Percentiles rank a stretch among this genome's conserved stretches.
phyloP scores from a whole-genome alignment of 73 alveolate genomes.

The Tetrahymena thermophila region DNA sequence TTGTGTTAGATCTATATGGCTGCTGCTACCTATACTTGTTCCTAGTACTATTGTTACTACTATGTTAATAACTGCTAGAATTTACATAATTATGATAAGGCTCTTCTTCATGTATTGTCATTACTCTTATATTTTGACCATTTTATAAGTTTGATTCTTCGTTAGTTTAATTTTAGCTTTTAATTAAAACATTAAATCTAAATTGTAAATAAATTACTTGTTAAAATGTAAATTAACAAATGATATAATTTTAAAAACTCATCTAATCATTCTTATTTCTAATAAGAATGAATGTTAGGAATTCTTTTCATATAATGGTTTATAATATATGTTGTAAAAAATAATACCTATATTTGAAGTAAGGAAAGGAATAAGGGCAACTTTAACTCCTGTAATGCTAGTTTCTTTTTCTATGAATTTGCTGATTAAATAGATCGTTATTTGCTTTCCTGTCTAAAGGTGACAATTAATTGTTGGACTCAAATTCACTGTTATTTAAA shows the following conservation, averaged over 20 bases:
- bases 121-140: not conserved
- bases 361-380: not conserved
- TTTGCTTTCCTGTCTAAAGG: not conserved
- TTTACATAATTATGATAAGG: not conserved
- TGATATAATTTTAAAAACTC: not conserved
- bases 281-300: too few relatives aligned
- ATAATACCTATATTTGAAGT: not conserved
- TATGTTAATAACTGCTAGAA: not conserved
- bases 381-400: not conserved
- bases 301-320: too few relatives aligned
- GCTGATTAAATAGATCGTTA: not conserved
- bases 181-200: not conserved
- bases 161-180: not conserved
- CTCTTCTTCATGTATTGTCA: not conserved
- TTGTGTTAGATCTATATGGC: not conserved
- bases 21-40: not conserved
- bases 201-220: not conserved
- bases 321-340: too few relatives aligned
- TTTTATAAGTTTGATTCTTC: not conserved
- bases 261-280: too few relatives aligned
- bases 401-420: not conserved
- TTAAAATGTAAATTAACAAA: not conserved
- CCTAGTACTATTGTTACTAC: not conserved
- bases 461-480: not conserved
- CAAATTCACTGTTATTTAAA: not conserved